Evolutionary conservation across 179 eudicot genomes (phyloP).

Genomic region (Patellifolia procumbens): DNA sequence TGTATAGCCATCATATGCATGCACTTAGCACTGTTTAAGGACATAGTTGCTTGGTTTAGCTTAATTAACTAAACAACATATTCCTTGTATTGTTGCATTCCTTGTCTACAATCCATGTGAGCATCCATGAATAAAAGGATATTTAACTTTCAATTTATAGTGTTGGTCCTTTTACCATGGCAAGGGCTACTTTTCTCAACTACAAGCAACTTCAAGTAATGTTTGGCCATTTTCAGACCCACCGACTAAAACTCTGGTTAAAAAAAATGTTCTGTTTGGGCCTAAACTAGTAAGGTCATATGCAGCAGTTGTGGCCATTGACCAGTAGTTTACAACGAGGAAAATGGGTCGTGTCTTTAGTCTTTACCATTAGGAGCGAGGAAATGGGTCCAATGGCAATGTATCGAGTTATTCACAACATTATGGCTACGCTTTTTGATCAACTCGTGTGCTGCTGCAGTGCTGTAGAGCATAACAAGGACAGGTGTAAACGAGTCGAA

Average conservation of each 20-base stretch:
- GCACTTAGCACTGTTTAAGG: background rate
- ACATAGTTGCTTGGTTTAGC: background rate
- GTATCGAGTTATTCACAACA: too few species aligned
- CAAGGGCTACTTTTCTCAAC: background rate
- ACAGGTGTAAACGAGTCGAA: too few species aligned
- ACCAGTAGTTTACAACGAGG: too few species aligned
- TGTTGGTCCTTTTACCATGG: background rate
- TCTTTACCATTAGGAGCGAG: too few species aligned
- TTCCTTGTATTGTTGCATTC: conserved; percentile 15
- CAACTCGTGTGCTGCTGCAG: too few species aligned
- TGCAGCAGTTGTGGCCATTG: too few species aligned
- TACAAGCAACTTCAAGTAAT: background rate
- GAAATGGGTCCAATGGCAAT: too few species aligned
- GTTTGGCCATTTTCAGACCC: background rate
- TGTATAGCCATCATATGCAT: conserved; percentile 7
- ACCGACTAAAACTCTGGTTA: background rate
- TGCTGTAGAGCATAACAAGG: too few species aligned
- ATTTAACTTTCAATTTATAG: background rate
- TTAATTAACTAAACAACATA: background rate
- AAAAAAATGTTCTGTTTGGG: too few species aligned
- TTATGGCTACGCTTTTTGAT: too few species aligned
- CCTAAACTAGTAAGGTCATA: too few species aligned
- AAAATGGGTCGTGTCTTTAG: too few species aligned
- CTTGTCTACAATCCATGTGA: conserved; percentile 11
- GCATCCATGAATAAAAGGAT: background rate